These are phyloP conservation scores for Cenchrus purpureus DNA, from an alignment of 176 grass and related monocot genomes.

Conservation along the genomic window DNA sequence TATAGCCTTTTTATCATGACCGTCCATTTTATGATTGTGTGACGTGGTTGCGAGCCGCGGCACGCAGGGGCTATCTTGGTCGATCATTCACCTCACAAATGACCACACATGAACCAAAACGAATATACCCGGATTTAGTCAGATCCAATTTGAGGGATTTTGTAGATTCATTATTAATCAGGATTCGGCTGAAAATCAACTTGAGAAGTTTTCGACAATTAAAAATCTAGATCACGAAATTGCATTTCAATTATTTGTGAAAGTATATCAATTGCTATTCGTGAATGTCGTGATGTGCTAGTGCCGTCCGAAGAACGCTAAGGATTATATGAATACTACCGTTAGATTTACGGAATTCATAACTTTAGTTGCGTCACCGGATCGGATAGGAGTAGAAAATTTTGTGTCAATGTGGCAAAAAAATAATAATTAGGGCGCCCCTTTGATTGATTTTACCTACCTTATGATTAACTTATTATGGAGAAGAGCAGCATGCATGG, in stretches of 20 bases:
- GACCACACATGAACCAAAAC: neutral
- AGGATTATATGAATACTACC: neutral
- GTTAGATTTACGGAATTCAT: neutral
- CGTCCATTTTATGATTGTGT: neutral
- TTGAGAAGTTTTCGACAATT: conserved; percentile 5
- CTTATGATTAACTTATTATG: conserved; percentile 26
- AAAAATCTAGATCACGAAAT: neutral
- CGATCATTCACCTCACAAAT: no score
- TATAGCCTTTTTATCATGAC: conserved; percentile 12
- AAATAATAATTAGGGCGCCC: conserved; percentile 17
- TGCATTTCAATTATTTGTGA: neutral
- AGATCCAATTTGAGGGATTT: no score
- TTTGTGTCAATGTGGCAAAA: conserved; percentile 27
- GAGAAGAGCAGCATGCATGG: conserved; percentile 1
- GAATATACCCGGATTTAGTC: neutral
- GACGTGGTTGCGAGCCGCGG: no score
- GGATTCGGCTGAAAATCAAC: neutral
- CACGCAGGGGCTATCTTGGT: no score
- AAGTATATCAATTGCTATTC: neutral
- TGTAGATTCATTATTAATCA: neutral
- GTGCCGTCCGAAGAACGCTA: neutral
- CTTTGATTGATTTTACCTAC: conserved; percentile 46
- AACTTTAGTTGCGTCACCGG: neutral
- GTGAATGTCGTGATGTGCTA: neutral
- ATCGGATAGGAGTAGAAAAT: conserved; percentile 22